These are phyloP conservation scores for Aspergillus udagawae DNA, from an alignment of 2,329 filamentous ascomycete species.

Conservation along the genomic window DNA sequence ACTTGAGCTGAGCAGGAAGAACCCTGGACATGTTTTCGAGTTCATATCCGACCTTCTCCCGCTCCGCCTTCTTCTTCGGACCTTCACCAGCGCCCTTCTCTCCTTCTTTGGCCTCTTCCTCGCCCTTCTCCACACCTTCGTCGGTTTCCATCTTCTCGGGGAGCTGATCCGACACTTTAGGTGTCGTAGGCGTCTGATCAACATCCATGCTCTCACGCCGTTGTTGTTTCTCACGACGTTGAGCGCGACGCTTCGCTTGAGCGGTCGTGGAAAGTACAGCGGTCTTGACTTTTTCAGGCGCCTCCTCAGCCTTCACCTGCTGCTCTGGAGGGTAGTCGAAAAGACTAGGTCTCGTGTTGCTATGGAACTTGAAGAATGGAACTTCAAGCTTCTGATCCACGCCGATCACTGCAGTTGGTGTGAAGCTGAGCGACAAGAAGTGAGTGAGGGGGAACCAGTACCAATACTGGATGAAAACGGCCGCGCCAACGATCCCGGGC, in stretches of 20 bases:
- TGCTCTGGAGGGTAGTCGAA: slow-evolving; percentile 98
- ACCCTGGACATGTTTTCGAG: slow-evolving; percentile 97
- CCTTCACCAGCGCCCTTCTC: slow-evolving; percentile 59
- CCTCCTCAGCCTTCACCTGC: slow-evolving; percentile 90
- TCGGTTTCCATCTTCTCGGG: slow-evolving; percentile 82
- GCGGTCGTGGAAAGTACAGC: slow-evolving; percentile 95
- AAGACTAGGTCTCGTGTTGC: slow-evolving; percentile 86
- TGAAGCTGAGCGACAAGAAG: slow-evolving; percentile 92
- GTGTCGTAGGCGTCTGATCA: slow-evolving; percentile 71
- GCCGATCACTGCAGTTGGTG: slow-evolving; percentile 93
- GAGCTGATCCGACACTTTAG: slow-evolving; percentile 58
- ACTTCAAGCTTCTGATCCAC: slow-evolving; percentile 92
- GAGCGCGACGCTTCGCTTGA: slow-evolving; percentile 89
- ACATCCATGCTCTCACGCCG: slow-evolving; percentile 93
- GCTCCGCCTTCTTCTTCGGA: slow-evolving; percentile 84
- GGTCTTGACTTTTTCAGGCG: slow-evolving; percentile 88
- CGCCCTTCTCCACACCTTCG: slow-evolving; percentile 56
- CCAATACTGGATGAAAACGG: slow-evolving; percentile 98
- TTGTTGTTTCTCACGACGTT: slow-evolving; percentile 88
- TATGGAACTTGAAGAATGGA: slow-evolving; percentile 92
- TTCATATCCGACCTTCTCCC: slow-evolving; percentile 95
- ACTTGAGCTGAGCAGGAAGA: slow-evolving; percentile 87
- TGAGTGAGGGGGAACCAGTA: slow-evolving; percentile 99
- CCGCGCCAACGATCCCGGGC: slow-evolving; percentile 96
- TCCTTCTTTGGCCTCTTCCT: slow-evolving; percentile 55